Evolutionary conservation across 768 basidiomycete species (phyloP), one percentile per base, ranked within the genome.

Genomic region (Galerina marginata): DNA sequence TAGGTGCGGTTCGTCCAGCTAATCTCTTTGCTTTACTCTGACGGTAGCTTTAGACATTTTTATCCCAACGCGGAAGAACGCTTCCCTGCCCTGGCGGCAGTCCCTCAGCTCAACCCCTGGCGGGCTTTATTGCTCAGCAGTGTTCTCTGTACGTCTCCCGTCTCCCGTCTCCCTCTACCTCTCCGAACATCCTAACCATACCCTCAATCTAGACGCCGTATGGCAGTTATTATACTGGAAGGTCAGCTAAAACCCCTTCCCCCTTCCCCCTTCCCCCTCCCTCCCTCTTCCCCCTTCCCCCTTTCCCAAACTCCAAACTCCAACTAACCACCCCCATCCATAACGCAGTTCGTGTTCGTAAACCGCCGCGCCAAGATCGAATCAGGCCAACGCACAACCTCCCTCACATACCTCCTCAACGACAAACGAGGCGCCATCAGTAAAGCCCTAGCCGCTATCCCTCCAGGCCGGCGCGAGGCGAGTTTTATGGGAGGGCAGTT

Each of bases 221-320:
- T 99, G 96, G 96, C 96, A 99, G 77, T 69, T 89, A 25, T 75
- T 95, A 25, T 99, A 99, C 70, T 98, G 93, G 91, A 96, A 97
- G 81, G 90, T 87, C 16, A 20, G 20, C 20, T 2, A 20, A 63
- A 59, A 71, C 37, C 6, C 1, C 25, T 26, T n/a, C n/a, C n/a
- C 2, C 53, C 26, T 39, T 25, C 16, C 49, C 16, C 5, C 37
- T 12, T 11, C 38, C 5, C 15, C 9, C 26, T 49, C 25, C 33
- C 42, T 52, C 14, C 4, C 16, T 52, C 12, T 10, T 12, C 9
- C 7, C 46, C 23, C 45, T 12, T 40, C 15, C 15, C 37, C 7
- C 1, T 64, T 20, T 15, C 51, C 29, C n/a, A n/a, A n/a, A n/a
- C 29, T 29, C 29, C 2, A 4, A 33, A 23, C 56, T 55, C 48